A percentile compares a stretch with the other conserved stretches of the same genome.
phyloP scores from a whole-genome alignment of 2,329 filamentous ascomycete species.

The Rachicladosporium sp. region DNA sequence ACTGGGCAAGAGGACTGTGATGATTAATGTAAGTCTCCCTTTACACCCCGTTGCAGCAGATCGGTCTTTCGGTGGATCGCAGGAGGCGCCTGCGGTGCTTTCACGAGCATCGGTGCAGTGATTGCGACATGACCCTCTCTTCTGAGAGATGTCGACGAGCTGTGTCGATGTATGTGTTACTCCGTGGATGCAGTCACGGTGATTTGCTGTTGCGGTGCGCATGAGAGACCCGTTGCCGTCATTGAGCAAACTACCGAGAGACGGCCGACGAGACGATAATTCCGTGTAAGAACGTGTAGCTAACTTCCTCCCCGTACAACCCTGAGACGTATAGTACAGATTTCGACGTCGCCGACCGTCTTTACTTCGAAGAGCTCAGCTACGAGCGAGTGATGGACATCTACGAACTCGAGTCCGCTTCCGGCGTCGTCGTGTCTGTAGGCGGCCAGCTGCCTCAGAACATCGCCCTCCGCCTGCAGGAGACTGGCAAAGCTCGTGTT shows the following conservation, averaged over 20 bases:
- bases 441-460: conserved; percentile 96
- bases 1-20: conserved; percentile 81
- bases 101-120: too few relatives aligned
- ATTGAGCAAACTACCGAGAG: too few relatives aligned
- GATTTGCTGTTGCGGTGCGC: too few relatives aligned
- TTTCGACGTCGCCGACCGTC: conserved; percentile 75
- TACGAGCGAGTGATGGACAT: conserved; percentile 99
- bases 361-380: conserved; percentile 94
- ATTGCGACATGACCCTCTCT: too few relatives aligned
- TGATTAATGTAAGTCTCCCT: conserved; percentile 53
- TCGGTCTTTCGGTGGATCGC: not conserved
- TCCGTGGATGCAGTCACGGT: too few relatives aligned
- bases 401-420: conserved; percentile 78
- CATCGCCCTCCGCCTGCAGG: conserved; percentile 87
- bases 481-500: conserved; percentile 67
- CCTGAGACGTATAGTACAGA: conserved; percentile 75
- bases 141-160: too few relatives aligned
- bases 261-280: too few relatives aligned
- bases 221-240: too few relatives aligned
- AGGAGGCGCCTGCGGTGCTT: not conserved
- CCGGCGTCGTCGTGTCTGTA: conserved; percentile 85
- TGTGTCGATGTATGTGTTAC: too few relatives aligned
- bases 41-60: not conserved
- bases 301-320: conserved; percentile 40
- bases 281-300: not conserved